Conservation (phyloP, 257 asterid species). For the Fraxinus cuspidata region DNA sequence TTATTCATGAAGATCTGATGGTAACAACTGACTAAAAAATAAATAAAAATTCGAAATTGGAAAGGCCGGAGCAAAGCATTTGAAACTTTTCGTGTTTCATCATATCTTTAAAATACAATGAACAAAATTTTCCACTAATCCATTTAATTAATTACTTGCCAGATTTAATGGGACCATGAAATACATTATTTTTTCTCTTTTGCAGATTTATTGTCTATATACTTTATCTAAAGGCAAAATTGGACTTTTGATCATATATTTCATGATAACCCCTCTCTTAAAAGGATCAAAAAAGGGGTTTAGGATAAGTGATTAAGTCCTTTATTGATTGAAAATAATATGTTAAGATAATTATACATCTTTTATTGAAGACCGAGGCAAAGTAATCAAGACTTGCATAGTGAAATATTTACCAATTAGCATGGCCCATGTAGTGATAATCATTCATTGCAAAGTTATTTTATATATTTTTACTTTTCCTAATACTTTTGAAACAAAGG, state of each 20-base stretch:
- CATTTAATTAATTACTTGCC: neutral
- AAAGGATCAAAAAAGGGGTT: neutral
- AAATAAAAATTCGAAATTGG: neutral
- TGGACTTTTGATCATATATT: neutral
- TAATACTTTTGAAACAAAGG: neutral
- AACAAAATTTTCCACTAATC: neutral
- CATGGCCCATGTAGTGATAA: neutral
- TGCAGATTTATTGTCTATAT: neutral
- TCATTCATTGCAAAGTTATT: neutral
- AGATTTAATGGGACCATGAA: neutral
- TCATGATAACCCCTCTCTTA: slow-evolving; percentile 1
- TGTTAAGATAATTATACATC: neutral
- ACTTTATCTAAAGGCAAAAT: neutral
- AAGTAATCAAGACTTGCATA: neutral
- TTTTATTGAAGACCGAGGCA: neutral
- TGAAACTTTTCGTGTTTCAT: neutral
- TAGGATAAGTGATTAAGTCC: neutral
- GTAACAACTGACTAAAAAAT: neutral
- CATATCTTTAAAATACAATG: neutral
- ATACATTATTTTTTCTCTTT: neutral
- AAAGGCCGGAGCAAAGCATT: neutral
- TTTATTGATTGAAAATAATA: neutral
- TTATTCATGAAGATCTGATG: neutral
- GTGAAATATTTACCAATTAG: neutral
- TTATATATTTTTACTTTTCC: neutral